A percentile compares a stretch with the other conserved stretches of the same genome.
phyloP scores from a whole-genome alignment of 345 rosid species.

The Isatis tinctoria region DNA sequence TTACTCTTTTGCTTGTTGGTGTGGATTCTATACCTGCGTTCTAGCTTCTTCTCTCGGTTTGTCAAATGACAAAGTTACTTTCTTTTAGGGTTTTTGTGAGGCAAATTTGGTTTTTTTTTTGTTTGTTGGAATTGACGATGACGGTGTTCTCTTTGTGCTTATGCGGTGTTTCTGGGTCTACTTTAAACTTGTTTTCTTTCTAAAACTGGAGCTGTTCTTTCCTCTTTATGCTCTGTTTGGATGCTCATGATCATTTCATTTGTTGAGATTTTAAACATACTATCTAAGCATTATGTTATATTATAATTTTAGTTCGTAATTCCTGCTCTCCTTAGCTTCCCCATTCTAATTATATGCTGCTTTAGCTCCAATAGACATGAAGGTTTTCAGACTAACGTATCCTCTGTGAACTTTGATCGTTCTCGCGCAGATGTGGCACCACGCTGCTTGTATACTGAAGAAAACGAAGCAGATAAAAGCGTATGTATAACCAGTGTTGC shows the following conservation, averaged over 20 bases:
- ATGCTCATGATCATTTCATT: neutral
- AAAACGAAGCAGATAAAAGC: slow-evolving; percentile 74
- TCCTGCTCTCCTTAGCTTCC: neutral
- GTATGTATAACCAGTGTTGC: slow-evolving; percentile 39
- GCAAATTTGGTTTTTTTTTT: neutral
- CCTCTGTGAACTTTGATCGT: neutral
- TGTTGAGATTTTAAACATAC: neutral
- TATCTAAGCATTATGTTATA: neutral
- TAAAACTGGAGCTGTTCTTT: neutral
- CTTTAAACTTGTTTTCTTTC: neutral
- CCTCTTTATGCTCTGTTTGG: too few relatives aligned
- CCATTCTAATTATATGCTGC: neutral
- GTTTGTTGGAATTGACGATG: neutral
- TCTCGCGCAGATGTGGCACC: slow-evolving; percentile 80
- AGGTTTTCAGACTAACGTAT: neutral
- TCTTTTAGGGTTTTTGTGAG: slow-evolving; percentile 15
- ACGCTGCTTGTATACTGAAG: slow-evolving; percentile 65
- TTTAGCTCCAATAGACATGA: neutral
- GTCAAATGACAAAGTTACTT: neutral
- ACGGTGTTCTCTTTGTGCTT: neutral
- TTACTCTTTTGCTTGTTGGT: neutral
- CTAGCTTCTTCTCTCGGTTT: neutral
- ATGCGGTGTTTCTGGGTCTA: neutral
- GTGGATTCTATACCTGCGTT: neutral
- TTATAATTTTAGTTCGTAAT: neutral